Evolutionary conservation across 768 basidiomycete genomes (phyloP), one percentile per base, ranked within the genome.

Genomic region (Pleurotus ostreatus): DNA sequence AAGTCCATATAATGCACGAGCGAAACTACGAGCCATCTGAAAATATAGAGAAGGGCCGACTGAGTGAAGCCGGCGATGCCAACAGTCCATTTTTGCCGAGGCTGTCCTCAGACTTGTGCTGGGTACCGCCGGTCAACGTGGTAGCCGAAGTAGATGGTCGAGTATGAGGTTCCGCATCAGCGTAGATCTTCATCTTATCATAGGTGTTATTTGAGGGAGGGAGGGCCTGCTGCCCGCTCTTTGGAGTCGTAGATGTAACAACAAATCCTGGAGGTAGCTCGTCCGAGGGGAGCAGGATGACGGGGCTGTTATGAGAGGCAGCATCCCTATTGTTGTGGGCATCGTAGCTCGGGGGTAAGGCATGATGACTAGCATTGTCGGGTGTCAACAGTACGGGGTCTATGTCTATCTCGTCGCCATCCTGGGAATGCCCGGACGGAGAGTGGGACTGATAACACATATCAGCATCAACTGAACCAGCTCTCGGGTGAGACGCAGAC

Each of bases 381-480:
- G 51, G 51, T 40, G 51, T 52, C 8, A 52, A 39, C 30, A 52
- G 37, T n/a, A 52, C 39, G 4, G 51, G 51, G 38, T 52, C 25
- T 22, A 52, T 18, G 20, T 52, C 25, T 23, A 52, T 18, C 51
- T 39, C 51, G 18, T 43, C 51, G 4, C 30, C 30, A 16, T 52
- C 51, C 41, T 52, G 51, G 12, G 51, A 52, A 13, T 52, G 51
- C 12, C 18, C 18, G 2, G 51, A 52, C 4, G 51, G 51, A 23
- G 51, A 52, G 3, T 52, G 51, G 12, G 51, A 52, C 51, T 52
- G 18, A 4, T 6, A 34, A 20, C 13, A 30, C 23, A 34, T 38
- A 49, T 20, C 18, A 41, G 9, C 20, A 40, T 13, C 15, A 12
- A 52, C 8, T 9, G 41, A 23, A 20, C 22, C 18, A 52, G 18